These are phyloP conservation scores for Thalassiosira livingstoniorum DNA, from an alignment of 352 stramenopile species.

Conservation along the genomic window DNA sequence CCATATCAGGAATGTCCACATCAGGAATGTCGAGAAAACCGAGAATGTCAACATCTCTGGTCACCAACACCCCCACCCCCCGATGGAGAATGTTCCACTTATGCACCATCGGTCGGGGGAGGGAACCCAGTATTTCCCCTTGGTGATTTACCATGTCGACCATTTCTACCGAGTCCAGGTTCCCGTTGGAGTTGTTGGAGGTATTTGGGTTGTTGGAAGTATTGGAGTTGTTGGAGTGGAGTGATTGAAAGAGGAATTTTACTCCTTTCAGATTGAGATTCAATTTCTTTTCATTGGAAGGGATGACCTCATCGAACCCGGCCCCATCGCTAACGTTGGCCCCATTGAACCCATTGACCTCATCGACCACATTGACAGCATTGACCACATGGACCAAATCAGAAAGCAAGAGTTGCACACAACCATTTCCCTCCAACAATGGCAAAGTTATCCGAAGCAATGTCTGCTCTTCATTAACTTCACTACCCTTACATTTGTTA, in stretches of 20 bases:
- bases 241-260: conserved; percentile 33
- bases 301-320: too few species aligned
- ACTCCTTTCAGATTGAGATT: too few species aligned
- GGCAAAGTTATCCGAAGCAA: conserved; percentile 46
- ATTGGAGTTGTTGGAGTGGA: too few species aligned
- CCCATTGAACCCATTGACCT: neutral
- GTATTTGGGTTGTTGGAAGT: too few species aligned
- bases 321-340: conserved; percentile 7
- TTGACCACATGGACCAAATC: neutral
- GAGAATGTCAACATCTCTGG: conserved; percentile 47
- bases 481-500: neutral
- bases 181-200: too few species aligned
- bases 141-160: conserved; percentile 71
- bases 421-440: conserved; percentile 22
- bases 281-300: too few species aligned
- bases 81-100: conserved; percentile 78
- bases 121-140: conserved; percentile 60
- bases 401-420: conserved; percentile 27
- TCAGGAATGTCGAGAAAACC: too few species aligned
- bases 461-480: conserved; percentile 7
- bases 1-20: too few species aligned
- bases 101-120: conserved; percentile 75
- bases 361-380: neutral
- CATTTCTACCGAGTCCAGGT: conserved; percentile 55
- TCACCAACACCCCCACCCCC: conserved; percentile 77